Base-by-base conservation (phyloP, 2,329 filamentous ascomycete species). In the Verticillium albo-atrum region DNA sequence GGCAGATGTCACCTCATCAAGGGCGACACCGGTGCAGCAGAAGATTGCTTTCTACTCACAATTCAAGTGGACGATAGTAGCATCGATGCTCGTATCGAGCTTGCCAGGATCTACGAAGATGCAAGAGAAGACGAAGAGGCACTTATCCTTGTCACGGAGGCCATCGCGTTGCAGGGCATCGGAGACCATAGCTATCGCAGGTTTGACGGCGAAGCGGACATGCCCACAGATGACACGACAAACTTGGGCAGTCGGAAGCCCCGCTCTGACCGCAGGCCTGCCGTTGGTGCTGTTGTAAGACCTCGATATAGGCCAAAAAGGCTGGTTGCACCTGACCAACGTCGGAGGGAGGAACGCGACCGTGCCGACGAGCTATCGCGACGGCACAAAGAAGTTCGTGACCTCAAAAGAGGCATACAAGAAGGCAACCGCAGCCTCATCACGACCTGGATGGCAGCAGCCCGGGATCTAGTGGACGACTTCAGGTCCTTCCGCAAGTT, bases 41-140 rank as follows among this genome's bases (percentile, higher is more conserved):
- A 94, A 68, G 86, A 90, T 63, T 90, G 86, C 68, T 95, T 93
- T 67, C 82, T 91, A 26, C 85, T 85, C 2, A 86, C 93, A 12
- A 86, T 92, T 37, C 85, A 91, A 56, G 82, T 86, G 61, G 89
- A 96, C 63, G 78, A 87, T 52, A 79, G 85, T 47, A 87, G 89
- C 60, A 86, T 94, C 54, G 88, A 92, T 62, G 90, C 91, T 42
- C 88, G 91, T 42, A 86, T 90, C 30, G 86, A 91, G 66, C 79
- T 97, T 10, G 91, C 91, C 14, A 92, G 90, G 67, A 85, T 97
- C 72, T 97, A 96, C 68, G 91, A 96, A 70, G 86, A 82, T 63
- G 83, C 83, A 52, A 87, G 87, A 63, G 85, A 89, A 74, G 86
- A 84, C 25, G 89, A 92, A 67, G 86, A 91, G 67, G 92, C 92